Evolutionary conservation across 108 stramenopile genomes (phyloP).

Genomic region (Fragilaria crotonensis): DNA sequence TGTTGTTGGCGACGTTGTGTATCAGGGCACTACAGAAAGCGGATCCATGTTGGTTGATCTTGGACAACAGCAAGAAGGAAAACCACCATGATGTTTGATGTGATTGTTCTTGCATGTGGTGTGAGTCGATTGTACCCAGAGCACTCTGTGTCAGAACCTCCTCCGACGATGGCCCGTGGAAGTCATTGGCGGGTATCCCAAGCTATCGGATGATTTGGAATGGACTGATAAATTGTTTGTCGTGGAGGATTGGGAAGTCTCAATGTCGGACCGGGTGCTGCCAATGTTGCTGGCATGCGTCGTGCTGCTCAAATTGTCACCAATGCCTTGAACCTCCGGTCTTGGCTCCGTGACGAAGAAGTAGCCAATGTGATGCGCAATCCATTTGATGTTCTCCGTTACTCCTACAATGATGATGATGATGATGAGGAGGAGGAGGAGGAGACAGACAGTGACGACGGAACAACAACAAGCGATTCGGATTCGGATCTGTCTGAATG

Average conservation of each 20-base stretch:
- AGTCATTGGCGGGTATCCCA: slow-evolving; percentile 45
- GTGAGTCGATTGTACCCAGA: slow-evolving; percentile 32
- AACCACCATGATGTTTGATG: slow-evolving; percentile 21
- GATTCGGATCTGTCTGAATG: no score
- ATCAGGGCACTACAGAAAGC: slow-evolving; percentile 1
- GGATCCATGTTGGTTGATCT: slow-evolving; percentile 10
- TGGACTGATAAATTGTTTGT: slow-evolving; percentile 41
- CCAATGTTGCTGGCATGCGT: slow-evolving; percentile 63
- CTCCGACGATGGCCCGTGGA: slow-evolving; percentile 18
- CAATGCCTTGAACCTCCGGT: slow-evolving; percentile 31
- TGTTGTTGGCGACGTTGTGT: slow-evolving; percentile 15
- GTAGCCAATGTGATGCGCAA: slow-evolving; percentile 21
- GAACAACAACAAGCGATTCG: no score
- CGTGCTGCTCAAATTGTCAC: slow-evolving; percentile 51
- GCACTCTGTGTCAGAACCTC: slow-evolving; percentile 19
- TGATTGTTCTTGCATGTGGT: slow-evolving; percentile 53
- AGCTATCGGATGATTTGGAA: slow-evolving; percentile 41
- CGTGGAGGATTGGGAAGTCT: slow-evolving; percentile 46
- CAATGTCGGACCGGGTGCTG: slow-evolving; percentile 60
- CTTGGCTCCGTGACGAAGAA: slow-evolving; percentile 34
- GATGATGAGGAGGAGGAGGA: background rate
- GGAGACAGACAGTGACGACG: background rate
- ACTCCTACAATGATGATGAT: no score
- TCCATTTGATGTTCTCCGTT: slow-evolving; percentile 20
- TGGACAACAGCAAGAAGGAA: slow-evolving; percentile 3